Base-by-base conservation (phyloP, 1,284 basidiomycete species). In the Cystobasidiaceae sp. region DNA sequence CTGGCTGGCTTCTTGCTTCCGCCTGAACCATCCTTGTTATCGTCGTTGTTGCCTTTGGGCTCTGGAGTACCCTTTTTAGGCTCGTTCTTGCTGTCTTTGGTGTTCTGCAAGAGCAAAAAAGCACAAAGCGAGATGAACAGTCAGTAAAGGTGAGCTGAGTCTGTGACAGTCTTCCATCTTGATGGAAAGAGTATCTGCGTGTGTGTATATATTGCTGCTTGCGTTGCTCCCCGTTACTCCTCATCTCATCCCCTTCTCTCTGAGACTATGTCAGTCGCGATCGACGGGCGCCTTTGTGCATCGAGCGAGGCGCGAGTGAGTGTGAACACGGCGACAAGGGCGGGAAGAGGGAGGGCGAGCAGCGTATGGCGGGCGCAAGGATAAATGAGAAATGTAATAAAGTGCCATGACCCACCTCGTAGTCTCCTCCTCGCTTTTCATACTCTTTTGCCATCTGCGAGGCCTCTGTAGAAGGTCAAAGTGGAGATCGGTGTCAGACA, bases 371-470 rank as follows among this genome's bases (percentile, higher is more conserved):
- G 11, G 11, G 32, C 11, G 21, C n/a, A 33, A 33, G 28, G 37
- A 52, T 5, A 34, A 21, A 6, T 49, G 46, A 5, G 19, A 52
- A 8, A 23, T 11, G 11, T 2, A 11, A 17, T 28, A 41, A 11
- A 39, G 33, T 28, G 34, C 13, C 23, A 32, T 2, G 37, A 43
- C 61, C 7, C 44, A 64, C 61, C 61, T 78, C 75, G 71, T 79
- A 79, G 11, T 66, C 72, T 15, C 78, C 78, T 7, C 78, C 78
- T 50, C 78, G 71, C 7, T 74, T 74, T 68, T 79, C 78, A 68
- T 79, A 79, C 56, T 75, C 73, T 67, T 78, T 78, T 21, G 77
- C 72, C 69, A 79, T 74, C 69, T 79, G 77, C 59, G 72, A 66
- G 0, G 76, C 74, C 71, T 78, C 61, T 64, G 61, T 8, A 46